phyloP scores from a whole-genome alignment of 2,329 filamentous ascomycete species.

The Fusarium musae region DNA sequence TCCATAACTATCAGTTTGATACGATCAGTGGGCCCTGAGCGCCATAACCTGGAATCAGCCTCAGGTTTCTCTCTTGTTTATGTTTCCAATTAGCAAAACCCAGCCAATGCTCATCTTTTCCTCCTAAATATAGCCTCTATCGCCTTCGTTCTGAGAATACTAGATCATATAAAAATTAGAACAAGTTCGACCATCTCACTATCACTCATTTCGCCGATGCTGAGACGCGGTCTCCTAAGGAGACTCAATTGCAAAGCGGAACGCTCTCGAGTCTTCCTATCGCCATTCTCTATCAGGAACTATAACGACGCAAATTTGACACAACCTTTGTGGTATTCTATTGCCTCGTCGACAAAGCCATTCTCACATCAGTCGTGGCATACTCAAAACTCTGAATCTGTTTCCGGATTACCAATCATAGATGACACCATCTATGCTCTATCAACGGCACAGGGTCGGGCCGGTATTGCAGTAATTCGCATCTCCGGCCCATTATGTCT shows the following conservation, averaged over 20 bases:
- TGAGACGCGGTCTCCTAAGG: slow-evolving; percentile 38
- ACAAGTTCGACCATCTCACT: neutral
- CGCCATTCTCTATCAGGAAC: neutral
- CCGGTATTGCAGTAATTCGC: slow-evolving; percentile 90
- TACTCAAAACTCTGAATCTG: neutral
- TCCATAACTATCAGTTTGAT: neutral
- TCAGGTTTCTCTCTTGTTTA: neutral
- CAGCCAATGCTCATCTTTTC: neutral
- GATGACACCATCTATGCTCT: slow-evolving; percentile 87
- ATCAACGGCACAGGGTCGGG: slow-evolving; percentile 85
- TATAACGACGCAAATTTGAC: neutral
- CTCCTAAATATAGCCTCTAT: neutral
- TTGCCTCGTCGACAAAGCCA: neutral
- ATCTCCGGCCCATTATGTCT: slow-evolving; percentile 83
- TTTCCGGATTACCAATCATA: slow-evolving; percentile 32
- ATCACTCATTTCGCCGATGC: slow-evolving; percentile 32
- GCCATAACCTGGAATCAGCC: slow-evolving; percentile 9
- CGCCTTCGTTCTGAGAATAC: neutral
- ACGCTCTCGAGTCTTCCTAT: slow-evolving; percentile 4
- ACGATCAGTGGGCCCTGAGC: slow-evolving; percentile 5
- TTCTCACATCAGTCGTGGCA: slow-evolving; percentile 26
- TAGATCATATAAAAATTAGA: neutral
- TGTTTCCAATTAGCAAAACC: slow-evolving; percentile 1
- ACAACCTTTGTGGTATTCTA: neutral
- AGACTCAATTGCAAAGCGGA: slow-evolving; percentile 29